Evolutionary conservation across 768 basidiomycete species (phyloP), one percentile per base, ranked within the genome.

Genomic region (Macrocybe gigantea): DNA sequence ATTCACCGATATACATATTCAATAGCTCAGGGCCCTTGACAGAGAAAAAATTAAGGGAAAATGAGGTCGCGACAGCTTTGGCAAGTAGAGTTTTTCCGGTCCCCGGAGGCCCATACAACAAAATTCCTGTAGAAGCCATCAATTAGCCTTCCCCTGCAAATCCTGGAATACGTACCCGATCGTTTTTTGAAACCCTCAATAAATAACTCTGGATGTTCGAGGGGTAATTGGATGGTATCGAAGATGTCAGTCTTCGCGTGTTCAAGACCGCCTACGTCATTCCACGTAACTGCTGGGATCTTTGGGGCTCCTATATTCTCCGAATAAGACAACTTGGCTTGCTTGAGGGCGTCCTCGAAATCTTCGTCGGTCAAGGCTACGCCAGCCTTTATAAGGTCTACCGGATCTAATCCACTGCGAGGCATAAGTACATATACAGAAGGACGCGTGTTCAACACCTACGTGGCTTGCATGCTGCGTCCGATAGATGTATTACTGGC

Each of bases 1-100:
- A 94, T 66, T 96, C 94, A 49, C 94, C 94, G 57, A 97, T 95
- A 66, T 95, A 97, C 94, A 97, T 97, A 67, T 95, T 95, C 44
- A 96, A 78, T 34, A 97, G 68, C 59, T 97, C 94, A 3, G 94
- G 94, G 0, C 94, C 94, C 63, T 97, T 96, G 57, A 96, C 82
- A n/a, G 92, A 94, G 68, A 97, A 87, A 66, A 97, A 96, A 63
- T 96, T 96, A 54, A 96, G 76, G 22, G 92, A 86, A 62, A 88
- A 96, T 2, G 92, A 91, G 1, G 93, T 96, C 15, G 94, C 94
- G 36, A 97, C 93, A 8, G 94, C 94, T 66, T 97, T 97, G 7
- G 94, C 94, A 40, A 97, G 79, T 6, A 97, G 66, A 0, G 94
- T 97, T 64, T 97, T 97, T 2, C 94, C 94, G 2, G 94, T 97